Base-by-base conservation (phyloP, 78 protist genomes). In the Isochrysis galbana region DNA sequence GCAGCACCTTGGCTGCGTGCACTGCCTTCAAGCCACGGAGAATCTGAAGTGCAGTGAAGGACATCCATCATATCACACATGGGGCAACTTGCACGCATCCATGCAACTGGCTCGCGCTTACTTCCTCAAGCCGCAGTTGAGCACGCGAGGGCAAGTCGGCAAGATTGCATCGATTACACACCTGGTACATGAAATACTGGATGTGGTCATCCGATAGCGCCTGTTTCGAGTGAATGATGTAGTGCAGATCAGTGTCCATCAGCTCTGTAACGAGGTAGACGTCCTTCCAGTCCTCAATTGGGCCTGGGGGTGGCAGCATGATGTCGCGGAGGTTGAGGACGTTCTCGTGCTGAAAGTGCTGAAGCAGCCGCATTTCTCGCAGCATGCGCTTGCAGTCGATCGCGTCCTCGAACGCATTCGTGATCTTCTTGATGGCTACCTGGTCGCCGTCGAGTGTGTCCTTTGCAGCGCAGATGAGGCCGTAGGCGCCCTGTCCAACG, bases 241-340 rank as follows among this genome's bases (percentile, higher is more conserved):
- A 93, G 78, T 95, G 96, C 46, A 99, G 93, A 89, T 98, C 99
- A 14, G 99, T 98, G 92, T 98, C 99, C 98, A 98, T 96, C 41
- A 98, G 96, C 51, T 97, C 99, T 26, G 96, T 95, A 25, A 99
- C 93, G 25, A 90, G 29, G 32, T 47, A 90, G 39, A 92, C 74
- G 93, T 95, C 94, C 34, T 95, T 84, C 93, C 91, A 95, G 22
- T 51, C 82, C 44, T 21, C 47, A 4, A 45, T 5, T 44, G 54
- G 1, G 39, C 87, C 82, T 22, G 39, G 26, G 5, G 87, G 51
- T 29, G 90, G 90, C 32, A 2, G 23, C 83, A 90, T 83, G 84
- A 93, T 86, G 90, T 92, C 96, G 36, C 70, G 70, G 44, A 92
- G 34, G 80, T 26, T 32, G 32, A 86, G n/a, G 2, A 96, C 95